Evolutionary conservation across 345 rosid genomes (phyloP), one percentile per base, ranked within the genome.

Genomic region (Camelina hispida): DNA sequence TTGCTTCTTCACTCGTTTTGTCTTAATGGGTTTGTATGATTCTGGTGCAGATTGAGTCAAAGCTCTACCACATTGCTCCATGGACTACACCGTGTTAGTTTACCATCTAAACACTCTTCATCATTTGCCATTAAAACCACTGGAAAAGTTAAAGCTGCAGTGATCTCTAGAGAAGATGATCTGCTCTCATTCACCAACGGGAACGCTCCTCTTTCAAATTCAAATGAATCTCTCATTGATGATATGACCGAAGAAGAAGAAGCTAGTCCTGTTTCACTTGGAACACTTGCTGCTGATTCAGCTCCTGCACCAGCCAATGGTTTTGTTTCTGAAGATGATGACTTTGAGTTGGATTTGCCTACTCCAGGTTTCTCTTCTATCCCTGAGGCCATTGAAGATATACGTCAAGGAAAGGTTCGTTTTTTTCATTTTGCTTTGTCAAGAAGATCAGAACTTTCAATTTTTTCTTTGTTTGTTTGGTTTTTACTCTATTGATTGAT

Each of bases 381-480:
- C 59, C 84, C 87, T 5, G 91, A 91, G 74, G 98, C 97, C 22
- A 85, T 93, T 71, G 93, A 93, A 81, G 97, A 93, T 71, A 85
- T 93, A 30, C 93, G 96, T 56, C 96, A 78, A 57, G 98, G 98
- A 47, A 93, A 91, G 96, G 98, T 93, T 71, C 16, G 79, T 75
- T 69, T 28, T 69, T 28, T 66, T 54, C 59, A 25, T 10, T 51
- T 37, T 73, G 3, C 11, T 52, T 25, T 60, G 50, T 44, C 30
- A 28, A 28, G 44, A 11, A 20, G 10, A 4, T 68, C 6, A 20
- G 6, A 42, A 9, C 2, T 7, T 42, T 32, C 22, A 44, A 16
- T 34, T 14, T 25, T 28, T 70, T 34, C 5, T 17, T 17, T 18
- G 35, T 43, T 34, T 38, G 23, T 9, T 70, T 37, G 3, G 3